Evolutionary conservation across 306 rosid genomes (phyloP).

Genomic region (Ceratonia siliqua): DNA sequence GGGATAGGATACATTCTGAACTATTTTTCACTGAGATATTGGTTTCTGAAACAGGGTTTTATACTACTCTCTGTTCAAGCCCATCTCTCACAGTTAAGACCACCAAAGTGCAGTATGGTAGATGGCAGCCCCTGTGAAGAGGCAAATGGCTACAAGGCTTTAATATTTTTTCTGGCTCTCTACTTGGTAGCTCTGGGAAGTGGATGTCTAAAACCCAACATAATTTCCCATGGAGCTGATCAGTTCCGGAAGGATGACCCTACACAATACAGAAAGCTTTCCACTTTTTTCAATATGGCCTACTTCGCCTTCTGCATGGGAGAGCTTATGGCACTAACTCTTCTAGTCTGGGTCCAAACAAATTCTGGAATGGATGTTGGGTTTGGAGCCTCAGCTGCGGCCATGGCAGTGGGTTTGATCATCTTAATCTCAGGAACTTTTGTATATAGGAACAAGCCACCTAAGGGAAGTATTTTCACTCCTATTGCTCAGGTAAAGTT

Average conservation of each 20-base stretch:
- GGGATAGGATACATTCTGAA: neutral
- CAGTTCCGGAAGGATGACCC: conserved; percentile 50
- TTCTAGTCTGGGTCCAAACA: conserved; percentile 70
- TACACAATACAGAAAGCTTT: conserved; percentile 45
- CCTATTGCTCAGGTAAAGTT: conserved; percentile 59
- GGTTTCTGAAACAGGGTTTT: conserved; percentile 47
- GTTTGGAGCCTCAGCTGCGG: conserved; percentile 62
- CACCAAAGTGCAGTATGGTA: conserved; percentile 46
- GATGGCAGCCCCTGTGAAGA: conserved; percentile 34
- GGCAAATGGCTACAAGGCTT: conserved; percentile 49
- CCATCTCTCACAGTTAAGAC: conserved; percentile 52
- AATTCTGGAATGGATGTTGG: conserved; percentile 69
- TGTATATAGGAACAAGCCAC: conserved; percentile 43
- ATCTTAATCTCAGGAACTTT: conserved; percentile 39
- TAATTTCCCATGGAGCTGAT: conserved; percentile 72
- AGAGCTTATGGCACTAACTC: conserved; percentile 53
- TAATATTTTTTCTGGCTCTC: conserved; percentile 51
- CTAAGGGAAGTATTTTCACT: conserved; percentile 58
- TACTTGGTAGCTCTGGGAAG: conserved; percentile 72
- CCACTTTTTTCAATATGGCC: conserved; percentile 62
- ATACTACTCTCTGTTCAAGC: conserved; percentile 61
- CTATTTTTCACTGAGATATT: neutral
- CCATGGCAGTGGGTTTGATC: conserved; percentile 54
- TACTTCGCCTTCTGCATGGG: conserved; percentile 67
- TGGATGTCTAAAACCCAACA: conserved; percentile 67